A percentile compares a stretch with the other conserved stretches of the same genome.
These are phyloP conservation scores for Eucalyptus tenuipes DNA, from an alignment of 345 rosid species.

Conservation along the genomic window DNA sequence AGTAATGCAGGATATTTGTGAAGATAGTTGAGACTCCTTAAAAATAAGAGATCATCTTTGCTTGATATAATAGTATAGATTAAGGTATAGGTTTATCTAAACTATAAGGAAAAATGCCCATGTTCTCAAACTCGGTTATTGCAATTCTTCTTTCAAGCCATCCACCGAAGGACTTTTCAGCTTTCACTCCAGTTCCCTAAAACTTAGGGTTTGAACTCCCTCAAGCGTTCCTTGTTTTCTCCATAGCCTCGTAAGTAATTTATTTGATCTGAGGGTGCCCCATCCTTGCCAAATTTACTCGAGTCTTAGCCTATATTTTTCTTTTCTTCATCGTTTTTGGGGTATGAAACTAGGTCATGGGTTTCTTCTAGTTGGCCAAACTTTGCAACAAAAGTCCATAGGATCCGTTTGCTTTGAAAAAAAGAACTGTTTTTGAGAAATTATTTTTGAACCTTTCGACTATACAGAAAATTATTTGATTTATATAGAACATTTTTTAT, in stretches of 20 bases:
- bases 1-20: not conserved
- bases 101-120: not conserved
- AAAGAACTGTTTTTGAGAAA: not conserved
- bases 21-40: not conserved
- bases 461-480: not conserved
- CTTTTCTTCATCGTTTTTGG: not conserved
- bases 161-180: not conserved
- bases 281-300: not conserved
- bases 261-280: not conserved
- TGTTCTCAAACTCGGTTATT: not conserved
- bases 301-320: not conserved
- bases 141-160: not conserved
- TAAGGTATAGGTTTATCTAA: not conserved
- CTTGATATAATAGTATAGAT: not conserved
- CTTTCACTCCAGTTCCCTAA: not conserved
- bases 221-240: not conserved
- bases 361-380: not conserved
- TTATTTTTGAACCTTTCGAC: not conserved
- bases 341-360: not conserved
- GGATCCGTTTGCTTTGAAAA: not conserved
- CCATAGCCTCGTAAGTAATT: not conserved
- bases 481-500: not conserved
- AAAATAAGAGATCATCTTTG: not conserved
- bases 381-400: not conserved
- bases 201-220: not conserved